Conservation (phyloP, 495 filamentous ascomycete genomes). For the Neurospora sp. region DNA sequence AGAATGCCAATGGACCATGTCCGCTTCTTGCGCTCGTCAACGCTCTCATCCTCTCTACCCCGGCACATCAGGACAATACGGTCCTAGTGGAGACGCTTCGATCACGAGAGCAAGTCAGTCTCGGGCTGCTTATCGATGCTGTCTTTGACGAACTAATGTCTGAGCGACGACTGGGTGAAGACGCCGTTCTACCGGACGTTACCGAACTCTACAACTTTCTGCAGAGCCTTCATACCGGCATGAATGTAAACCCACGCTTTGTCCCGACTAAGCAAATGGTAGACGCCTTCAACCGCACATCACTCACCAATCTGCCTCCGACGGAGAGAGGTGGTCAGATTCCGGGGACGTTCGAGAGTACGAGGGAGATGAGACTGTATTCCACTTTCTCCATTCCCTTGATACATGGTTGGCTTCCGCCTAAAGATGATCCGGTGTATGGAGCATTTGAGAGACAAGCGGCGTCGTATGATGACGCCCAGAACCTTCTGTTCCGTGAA, state of each 20-base stretch:
- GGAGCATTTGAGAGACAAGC: conserved; percentile 60
- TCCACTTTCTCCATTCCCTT: conserved; percentile 77
- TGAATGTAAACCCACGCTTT: conserved; percentile 95
- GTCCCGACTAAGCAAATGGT: conserved; percentile 37
- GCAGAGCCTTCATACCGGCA: conserved; percentile 82
- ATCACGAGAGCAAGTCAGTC: conserved; percentile 75
- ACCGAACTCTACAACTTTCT: conserved; percentile 79
- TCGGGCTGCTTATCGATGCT: conserved; percentile 75
- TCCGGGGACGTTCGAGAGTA: conserved; percentile 70
- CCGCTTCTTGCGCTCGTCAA: conserved; percentile 91
- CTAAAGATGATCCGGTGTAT: conserved; percentile 49
- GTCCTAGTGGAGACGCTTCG: conserved; percentile 66
- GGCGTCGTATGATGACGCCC: conserved; percentile 78
- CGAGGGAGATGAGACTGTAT: conserved; percentile 76
- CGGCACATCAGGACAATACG: conserved; percentile 46
- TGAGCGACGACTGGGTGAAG: conserved; percentile 31
- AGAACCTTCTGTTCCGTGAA: conserved; percentile 76
- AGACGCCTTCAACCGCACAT: conserved; percentile 33
- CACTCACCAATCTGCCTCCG: conserved; percentile 29
- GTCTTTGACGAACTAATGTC: conserved; percentile 88
- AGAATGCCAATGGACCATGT: conserved; percentile 91
- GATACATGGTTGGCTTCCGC: conserved; percentile 88
- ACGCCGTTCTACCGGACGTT: conserved; percentile 63
- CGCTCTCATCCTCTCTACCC: conserved; percentile 72
- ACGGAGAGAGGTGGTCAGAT: conserved; percentile 36